Evolutionary conservation across 495 filamentous ascomycete species (phyloP), one percentile per base, ranked within the genome.

Genomic region (Aspergillus sclerotioniger): DNA sequence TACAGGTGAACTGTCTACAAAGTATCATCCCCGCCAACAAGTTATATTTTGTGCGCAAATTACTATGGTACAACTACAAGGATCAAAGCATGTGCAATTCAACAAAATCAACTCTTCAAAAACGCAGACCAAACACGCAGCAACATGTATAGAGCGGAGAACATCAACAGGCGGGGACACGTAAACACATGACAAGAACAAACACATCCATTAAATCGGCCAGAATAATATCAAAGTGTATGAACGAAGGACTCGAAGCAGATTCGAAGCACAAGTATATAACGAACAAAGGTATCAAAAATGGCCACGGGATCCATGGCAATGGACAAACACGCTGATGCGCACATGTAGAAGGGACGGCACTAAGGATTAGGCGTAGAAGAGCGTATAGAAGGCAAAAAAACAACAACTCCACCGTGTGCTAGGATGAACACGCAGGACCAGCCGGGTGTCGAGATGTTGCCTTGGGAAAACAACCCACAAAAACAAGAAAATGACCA

Each of bases 391-490:
- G 62, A 62, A 63, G 12, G 48, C 57, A 47, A 54, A 53, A 54
- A 62, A 62, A 60, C 58, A 62, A 69, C 60, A 77, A 77, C 73
- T 71, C 74, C 74, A 71, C 69, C 67, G 64, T 74, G 74, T 75
- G 74, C 74, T 65, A 74, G 60, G 58, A 70, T 65, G 67, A 77
- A 75, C 76, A 79, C 76, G 72, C 76, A 79, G 76, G 76, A 76
- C 76, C 76, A 79, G 76, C 76, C 76, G 65, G 73, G 75, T 77
- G 76, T 75, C 66, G 71, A 72, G 65, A 66, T 68, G 64, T 72
- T 70, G 63, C 65, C 63, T 60, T 61, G 59, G 59, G 64, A 65
- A 66, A 70, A 69, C 67, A 71, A 61, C 68, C 72, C 70, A 69
- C 59, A 62, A 72, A 76, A 73, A 76, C 59, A 67, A 50, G 57